Evolutionary conservation across 768 basidiomycete genomes (phyloP).

Genomic region (Pleurotus tuoliensis): DNA sequence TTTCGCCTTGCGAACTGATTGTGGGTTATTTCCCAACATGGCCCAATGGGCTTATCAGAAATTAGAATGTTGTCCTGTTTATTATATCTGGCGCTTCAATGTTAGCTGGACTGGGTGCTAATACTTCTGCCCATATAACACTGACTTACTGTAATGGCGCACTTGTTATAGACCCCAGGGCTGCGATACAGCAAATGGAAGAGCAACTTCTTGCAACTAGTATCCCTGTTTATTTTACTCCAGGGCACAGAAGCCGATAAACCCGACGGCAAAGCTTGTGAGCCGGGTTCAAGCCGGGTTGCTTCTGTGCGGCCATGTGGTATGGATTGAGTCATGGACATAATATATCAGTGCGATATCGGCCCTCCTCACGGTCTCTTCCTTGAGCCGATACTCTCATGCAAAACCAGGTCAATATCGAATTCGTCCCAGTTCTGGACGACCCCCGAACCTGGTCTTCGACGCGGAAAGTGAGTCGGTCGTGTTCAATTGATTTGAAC

Average conservation of each 20-base stretch:
- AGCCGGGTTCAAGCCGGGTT: too few species aligned
- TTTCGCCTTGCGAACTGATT: too few species aligned
- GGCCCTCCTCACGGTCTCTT: too few species aligned
- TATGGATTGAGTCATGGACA: too few species aligned
- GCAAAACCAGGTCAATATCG: neutral
- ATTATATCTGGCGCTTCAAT: slow-evolving; percentile 50
- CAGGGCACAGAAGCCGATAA: slow-evolving; percentile 43
- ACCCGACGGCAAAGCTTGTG: too few species aligned
- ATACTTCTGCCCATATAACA: slow-evolving; percentile 20
- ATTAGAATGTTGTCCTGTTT: slow-evolving; percentile 38
- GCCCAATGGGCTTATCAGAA: slow-evolving; percentile 24
- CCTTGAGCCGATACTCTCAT: neutral
- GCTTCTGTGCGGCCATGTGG: too few species aligned
- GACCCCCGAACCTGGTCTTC: neutral
- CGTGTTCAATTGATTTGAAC: too few species aligned
- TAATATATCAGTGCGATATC: too few species aligned
- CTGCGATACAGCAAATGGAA: slow-evolving; percentile 54
- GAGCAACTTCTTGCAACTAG: slow-evolving; percentile 17
- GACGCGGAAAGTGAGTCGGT: neutral
- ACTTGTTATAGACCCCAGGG: slow-evolving; percentile 26
- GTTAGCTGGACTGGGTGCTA: slow-evolving; percentile 54
- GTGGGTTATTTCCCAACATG: too few species aligned
- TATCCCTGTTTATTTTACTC: slow-evolving; percentile 69
- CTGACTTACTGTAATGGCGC: neutral
- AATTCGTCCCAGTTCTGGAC: neutral